Evolutionary conservation across 1,284 basidiomycete species (phyloP).

Genomic region (Ganoderma meredithae): DNA sequence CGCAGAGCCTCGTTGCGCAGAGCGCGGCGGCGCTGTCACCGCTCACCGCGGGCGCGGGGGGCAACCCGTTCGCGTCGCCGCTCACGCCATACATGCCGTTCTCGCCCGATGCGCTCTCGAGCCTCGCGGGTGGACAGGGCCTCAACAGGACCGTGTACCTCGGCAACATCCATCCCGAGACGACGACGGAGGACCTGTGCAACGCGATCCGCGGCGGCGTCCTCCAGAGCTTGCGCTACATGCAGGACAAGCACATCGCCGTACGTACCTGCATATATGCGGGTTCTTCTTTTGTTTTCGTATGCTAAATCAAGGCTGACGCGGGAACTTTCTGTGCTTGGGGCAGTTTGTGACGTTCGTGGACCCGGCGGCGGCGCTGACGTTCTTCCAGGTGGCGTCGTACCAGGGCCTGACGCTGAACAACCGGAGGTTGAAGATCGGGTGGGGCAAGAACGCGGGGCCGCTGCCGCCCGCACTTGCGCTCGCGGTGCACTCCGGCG

Average conservation of each 20-base stretch:
- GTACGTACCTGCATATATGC: slow-evolving; percentile 51
- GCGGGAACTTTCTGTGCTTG: slow-evolving; percentile 11
- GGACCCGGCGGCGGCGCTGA: slow-evolving; percentile 87
- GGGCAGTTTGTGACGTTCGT: slow-evolving; percentile 89
- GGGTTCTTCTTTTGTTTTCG: slow-evolving; percentile 9
- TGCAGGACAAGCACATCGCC: slow-evolving; percentile 94
- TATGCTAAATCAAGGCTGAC: slow-evolving; percentile 22
- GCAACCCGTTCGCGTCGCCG: slow-evolving; percentile 46
- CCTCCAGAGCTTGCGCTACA: slow-evolving; percentile 88
- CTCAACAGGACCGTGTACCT: slow-evolving; percentile 92
- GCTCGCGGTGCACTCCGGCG: slow-evolving; percentile 87
- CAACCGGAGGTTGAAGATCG: slow-evolving; percentile 91
- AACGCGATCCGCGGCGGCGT: slow-evolving; percentile 94
- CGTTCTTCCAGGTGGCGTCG: slow-evolving; percentile 90
- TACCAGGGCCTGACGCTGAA: slow-evolving; percentile 89
- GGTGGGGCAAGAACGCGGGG: slow-evolving; percentile 94
- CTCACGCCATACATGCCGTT: slow-evolving; percentile 69
- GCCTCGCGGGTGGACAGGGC: slow-evolving; percentile 54
- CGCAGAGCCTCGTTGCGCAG: slow-evolving; percentile 78
- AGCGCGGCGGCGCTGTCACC: slow-evolving; percentile 48
- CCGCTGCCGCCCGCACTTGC: slow-evolving; percentile 84
- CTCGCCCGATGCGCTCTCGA: slow-evolving; percentile 54
- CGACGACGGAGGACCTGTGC: slow-evolving; percentile 90
- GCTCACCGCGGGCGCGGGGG: slow-evolving; percentile 35
- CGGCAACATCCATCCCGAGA: slow-evolving; percentile 94